A percentile compares a stretch with the other conserved stretches of the same genome.
These are phyloP conservation scores for Magnusiomyces fungicola DNA, from an alignment of 1,139 yeast species.

Conservation along the genomic window DNA sequence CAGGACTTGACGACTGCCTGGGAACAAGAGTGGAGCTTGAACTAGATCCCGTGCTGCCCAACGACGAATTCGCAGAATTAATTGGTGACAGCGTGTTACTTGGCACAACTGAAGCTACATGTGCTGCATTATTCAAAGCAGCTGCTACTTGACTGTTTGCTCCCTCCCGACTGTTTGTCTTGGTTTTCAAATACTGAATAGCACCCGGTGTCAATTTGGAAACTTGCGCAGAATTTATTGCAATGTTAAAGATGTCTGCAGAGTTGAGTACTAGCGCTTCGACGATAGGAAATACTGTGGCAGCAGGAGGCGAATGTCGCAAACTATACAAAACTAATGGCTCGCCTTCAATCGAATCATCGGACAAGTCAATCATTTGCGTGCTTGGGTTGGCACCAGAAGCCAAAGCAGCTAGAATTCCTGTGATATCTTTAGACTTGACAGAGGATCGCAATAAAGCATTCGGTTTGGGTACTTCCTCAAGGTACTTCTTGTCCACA, in stretches of 20 bases:
- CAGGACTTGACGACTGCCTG: background rate
- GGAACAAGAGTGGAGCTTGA: background rate
- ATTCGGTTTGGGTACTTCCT: constrained; percentile 32
- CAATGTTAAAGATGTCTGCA: constrained; percentile 21
- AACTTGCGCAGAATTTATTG: background rate
- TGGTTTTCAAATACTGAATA: background rate
- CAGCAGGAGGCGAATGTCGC: constrained; percentile 22
- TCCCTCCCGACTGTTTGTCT: background rate
- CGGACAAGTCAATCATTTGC: constrained; percentile 19
- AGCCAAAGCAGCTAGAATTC: constrained; percentile 34
- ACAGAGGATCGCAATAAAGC: constrained; percentile 33
- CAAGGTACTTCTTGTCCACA: constrained; percentile 35
- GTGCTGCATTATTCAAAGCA: background rate
- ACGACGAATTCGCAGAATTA: background rate
- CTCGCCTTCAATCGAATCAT: constrained; percentile 21
- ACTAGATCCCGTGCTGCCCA: background rate
- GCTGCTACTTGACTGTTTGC: background rate
- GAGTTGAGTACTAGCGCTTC: constrained; percentile 71
- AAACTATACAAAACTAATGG: constrained; percentile 29
- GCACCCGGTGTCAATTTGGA: background rate
- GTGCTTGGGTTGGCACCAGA: constrained; percentile 36
- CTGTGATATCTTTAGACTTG: constrained; percentile 27
- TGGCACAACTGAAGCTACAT: background rate
- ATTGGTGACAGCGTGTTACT: too few relatives aligned
- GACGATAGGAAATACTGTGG: constrained; percentile 51